A percentile compares a stretch with the other conserved stretches of the same genome.
Conservation (phyloP, 495 filamentous ascomycete genomes). For the Penicillium cosmopolitanum region DNA sequence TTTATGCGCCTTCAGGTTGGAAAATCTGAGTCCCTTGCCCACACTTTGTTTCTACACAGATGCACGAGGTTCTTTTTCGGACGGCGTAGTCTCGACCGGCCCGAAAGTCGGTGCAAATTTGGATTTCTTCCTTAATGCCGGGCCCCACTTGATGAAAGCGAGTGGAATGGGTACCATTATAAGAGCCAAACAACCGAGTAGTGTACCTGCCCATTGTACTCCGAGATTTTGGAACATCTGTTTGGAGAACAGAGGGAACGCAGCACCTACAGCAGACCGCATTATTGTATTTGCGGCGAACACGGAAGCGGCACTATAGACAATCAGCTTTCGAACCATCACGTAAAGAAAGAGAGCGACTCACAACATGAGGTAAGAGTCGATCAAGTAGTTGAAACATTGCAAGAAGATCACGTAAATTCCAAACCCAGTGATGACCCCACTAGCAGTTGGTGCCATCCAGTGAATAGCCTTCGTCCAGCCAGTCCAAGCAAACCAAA, state of each 20-base stretch:
- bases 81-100: too few relatives aligned
- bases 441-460: constrained; percentile 44
- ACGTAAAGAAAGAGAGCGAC: constrained; percentile 24
- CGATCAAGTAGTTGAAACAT: constrained; percentile 47
- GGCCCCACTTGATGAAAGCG: constrained; percentile 40
- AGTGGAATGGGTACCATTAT: constrained; percentile 74
- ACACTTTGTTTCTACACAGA: constrained; percentile 13
- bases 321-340: too few relatives aligned
- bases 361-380: constrained; percentile 67
- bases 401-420: constrained; percentile 45
- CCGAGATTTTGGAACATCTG: constrained; percentile 81
- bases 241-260: constrained; percentile 79
- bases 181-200: constrained; percentile 73
- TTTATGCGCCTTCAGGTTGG: too few relatives aligned
- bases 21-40: too few relatives aligned
- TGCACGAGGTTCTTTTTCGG: constrained; percentile 9
- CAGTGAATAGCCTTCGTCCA: constrained; percentile 40
- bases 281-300: constrained; percentile 90
- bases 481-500: constrained; percentile 54
- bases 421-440: constrained; percentile 36
- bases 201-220: constrained; percentile 76
- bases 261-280: constrained; percentile 74
- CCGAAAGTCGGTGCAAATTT: constrained; percentile 36
- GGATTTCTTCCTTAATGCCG: constrained; percentile 36
- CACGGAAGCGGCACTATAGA: constrained; percentile 75